A percentile compares a stretch with the other conserved stretches of the same genome.
Conservation (phyloP, 2,329 filamentous ascomycete species). For the Colletotrichum sp. region DNA sequence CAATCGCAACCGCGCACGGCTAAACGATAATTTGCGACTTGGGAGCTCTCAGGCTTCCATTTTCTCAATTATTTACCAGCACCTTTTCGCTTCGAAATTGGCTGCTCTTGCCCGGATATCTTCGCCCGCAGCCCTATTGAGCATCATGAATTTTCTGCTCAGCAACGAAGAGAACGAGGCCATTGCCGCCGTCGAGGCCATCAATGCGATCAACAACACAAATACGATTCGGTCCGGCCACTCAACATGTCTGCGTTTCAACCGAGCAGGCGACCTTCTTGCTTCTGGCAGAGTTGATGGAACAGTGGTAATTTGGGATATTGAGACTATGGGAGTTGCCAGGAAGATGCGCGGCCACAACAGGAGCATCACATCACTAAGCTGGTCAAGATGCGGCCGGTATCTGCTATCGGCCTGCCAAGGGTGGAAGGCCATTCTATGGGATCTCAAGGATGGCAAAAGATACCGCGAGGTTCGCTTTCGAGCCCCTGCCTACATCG, state of each 20-base stretch:
- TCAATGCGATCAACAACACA: conserved; percentile 64
- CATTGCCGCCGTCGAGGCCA: conserved; percentile 21
- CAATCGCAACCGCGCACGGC: conserved; percentile 4
- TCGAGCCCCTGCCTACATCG: conserved; percentile 92
- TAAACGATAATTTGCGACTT: background rate
- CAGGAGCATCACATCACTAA: conserved; percentile 90
- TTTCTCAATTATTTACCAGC: background rate
- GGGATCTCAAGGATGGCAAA: conserved; percentile 79
- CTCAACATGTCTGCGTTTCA: conserved; percentile 80
- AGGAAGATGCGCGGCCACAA: conserved; percentile 93
- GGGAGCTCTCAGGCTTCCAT: background rate
- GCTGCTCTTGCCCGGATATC: background rate
- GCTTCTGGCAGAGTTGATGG: conserved; percentile 94
- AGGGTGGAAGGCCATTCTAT: conserved; percentile 95
- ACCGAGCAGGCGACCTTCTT: conserved; percentile 90
- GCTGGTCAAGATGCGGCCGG: conserved; percentile 91
- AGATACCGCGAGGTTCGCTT: conserved; percentile 87
- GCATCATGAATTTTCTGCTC: conserved; percentile 62
- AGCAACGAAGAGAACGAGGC: conserved; percentile 53
- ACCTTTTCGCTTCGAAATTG: background rate
- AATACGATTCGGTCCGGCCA: conserved; percentile 80
- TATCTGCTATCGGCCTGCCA: conserved; percentile 93
- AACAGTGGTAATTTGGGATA: conserved; percentile 93
- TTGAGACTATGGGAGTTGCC: conserved; percentile 96
- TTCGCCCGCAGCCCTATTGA: background rate